Evolutionary conservation across 495 filamentous ascomycete species (phyloP).

Genomic region (Penicillium coprophilum): DNA sequence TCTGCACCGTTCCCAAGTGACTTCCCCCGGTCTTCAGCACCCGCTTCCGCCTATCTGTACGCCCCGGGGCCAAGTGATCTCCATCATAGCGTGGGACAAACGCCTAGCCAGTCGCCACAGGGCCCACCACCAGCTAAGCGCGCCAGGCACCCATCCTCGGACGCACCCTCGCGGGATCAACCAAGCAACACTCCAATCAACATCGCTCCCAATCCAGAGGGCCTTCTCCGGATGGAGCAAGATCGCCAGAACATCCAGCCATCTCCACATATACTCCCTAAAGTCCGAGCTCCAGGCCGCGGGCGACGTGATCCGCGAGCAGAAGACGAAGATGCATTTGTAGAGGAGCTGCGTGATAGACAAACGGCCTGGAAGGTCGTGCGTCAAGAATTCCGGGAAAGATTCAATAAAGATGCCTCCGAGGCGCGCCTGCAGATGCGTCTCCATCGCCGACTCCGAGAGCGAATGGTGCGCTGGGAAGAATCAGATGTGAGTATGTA

Average conservation of each 20-base stretch:
- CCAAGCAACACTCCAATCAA: constrained; percentile 38
- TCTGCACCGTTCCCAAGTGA: constrained; percentile 37
- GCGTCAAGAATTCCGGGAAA: constrained; percentile 60
- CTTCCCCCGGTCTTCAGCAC: constrained; percentile 29
- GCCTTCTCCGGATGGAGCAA: constrained; percentile 37
- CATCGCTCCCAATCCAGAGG: constrained; percentile 45
- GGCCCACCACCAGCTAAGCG: constrained; percentile 31
- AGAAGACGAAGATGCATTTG: constrained; percentile 67
- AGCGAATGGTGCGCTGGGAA: constrained; percentile 61
- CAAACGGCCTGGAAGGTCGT: constrained; percentile 70
- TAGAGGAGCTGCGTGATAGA: constrained; percentile 66
- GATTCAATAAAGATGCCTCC: constrained; percentile 61
- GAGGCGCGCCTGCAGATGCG: constrained; percentile 75
- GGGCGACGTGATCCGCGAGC: constrained; percentile 48
- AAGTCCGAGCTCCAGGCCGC: constrained; percentile 41
- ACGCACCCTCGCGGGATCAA: constrained; percentile 30
- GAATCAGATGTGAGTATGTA: constrained; percentile 63
- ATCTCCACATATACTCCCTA: constrained; percentile 30
- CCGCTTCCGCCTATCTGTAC: constrained; percentile 28
- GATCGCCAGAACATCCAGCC: constrained; percentile 32
- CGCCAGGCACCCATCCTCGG: constrained; percentile 25
- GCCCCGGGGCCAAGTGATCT: constrained; percentile 17
- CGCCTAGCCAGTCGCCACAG: constrained; percentile 30
- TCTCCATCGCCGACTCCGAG: constrained; percentile 63
- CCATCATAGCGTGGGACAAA: constrained; percentile 22